A percentile compares a stretch with the other conserved stretches of the same genome.
These are phyloP conservation scores for Groenewaldozyma tartarivorans DNA, from an alignment of 805 yeast species.

Conservation along the genomic window DNA sequence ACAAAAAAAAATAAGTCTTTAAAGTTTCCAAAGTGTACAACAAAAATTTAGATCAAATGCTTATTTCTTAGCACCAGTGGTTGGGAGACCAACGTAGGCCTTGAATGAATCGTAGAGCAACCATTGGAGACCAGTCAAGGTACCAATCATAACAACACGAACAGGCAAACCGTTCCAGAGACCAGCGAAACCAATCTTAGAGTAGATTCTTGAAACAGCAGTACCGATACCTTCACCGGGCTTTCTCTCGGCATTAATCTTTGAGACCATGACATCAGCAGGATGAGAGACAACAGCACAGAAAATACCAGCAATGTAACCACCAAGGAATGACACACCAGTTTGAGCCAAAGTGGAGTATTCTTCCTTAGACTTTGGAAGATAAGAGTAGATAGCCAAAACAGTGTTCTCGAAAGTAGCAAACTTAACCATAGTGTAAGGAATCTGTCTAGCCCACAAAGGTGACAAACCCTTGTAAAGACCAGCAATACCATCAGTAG, in stretches of 20 bases:
- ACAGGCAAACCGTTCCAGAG: slow-evolving; percentile 93
- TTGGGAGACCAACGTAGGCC: slow-evolving; percentile 89
- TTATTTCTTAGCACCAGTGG: slow-evolving; percentile 54
- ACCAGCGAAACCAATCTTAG: slow-evolving; percentile 78
- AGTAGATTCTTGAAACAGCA: slow-evolving; percentile 67
- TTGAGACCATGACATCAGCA: slow-evolving; percentile 97
- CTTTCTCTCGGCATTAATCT: slow-evolving; percentile 66
- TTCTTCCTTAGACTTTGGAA: slow-evolving; percentile 65
- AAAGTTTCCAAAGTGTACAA: neutral
- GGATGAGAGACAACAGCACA: slow-evolving; percentile 97
- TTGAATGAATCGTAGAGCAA: slow-evolving; percentile 92
- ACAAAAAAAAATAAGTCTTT: neutral
- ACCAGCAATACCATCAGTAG: slow-evolving; percentile 61
- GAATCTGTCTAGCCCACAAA: slow-evolving; percentile 92
- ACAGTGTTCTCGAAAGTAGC: slow-evolving; percentile 91
- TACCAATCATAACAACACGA: slow-evolving; percentile 95
- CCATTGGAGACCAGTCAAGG: slow-evolving; percentile 97
- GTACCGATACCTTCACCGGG: slow-evolving; percentile 56
- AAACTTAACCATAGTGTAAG: slow-evolving; percentile 97
- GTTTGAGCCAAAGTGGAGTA: slow-evolving; percentile 74
- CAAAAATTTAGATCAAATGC: neutral
- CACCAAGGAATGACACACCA: slow-evolving; percentile 90
- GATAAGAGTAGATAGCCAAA: slow-evolving; percentile 58
- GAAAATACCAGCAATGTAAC: slow-evolving; percentile 94
- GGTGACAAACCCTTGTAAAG: slow-evolving; percentile 87